Base-by-base conservation (phyloP, 2,329 filamentous ascomycete species). In the Colletotrichum sp. region DNA sequence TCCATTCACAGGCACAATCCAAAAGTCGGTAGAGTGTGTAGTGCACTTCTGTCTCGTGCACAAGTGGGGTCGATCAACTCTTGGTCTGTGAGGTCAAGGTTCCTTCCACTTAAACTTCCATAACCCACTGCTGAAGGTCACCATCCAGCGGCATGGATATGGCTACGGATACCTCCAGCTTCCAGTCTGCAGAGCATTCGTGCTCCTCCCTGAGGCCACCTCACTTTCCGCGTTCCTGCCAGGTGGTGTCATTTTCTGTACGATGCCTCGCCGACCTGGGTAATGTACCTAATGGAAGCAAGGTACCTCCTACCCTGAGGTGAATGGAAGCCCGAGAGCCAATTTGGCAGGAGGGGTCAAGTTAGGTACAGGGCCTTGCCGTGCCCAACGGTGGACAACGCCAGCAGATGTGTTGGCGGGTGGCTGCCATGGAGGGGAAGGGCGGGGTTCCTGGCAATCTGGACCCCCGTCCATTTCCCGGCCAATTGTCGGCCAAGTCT, bases 21-120 rank as follows among this genome's bases (percentile, higher is more conserved):
- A 84, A 85, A 84, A 86, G 82, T 85, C 83, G 84, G 83, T 84
- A 83, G 82, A 61, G 66, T 67, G 60, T 72, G 64, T 67, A 67
- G 65, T 34, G 55, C 71, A 72, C 43, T 48, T 67, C 83, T 82
- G 82, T 81, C 82, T 84, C 79, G 81, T 84, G 81, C 80, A 81
- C 75, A 82, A 84, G 84, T 85, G 84, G 83, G 83, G 84, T 70
- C 67, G 12, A 21, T 52, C 59, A 52, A 67, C 52, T 28, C 60
- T 48, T 71, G 43, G 71, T 73, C 71, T 64, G 71, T 70, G 63
- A 67, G 43, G 30, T 63, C 32, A 24, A 59, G 55, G 21, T 59
- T 16, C 26, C 59, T 34, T 36, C 28, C 59, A 32, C 59, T 63
- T 43, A 43, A 65, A 28, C 61, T 65, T 43, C 34, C 43, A 21